phyloP scores from a whole-genome alignment of 78 protist species.

The Dictyostelium capitatum region DNA sequence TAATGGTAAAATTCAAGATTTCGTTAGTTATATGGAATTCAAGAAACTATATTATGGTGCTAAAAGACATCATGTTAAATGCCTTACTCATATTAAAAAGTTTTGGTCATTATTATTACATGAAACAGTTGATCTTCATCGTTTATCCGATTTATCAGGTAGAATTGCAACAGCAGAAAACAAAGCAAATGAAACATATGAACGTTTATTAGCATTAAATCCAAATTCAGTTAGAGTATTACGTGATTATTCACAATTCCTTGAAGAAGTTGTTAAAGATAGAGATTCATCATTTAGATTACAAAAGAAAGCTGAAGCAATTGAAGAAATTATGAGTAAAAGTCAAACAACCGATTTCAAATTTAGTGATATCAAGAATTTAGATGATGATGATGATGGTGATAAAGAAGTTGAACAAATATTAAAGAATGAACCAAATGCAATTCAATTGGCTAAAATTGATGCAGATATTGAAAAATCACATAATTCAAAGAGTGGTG shows the following conservation, averaged over 20 bases:
- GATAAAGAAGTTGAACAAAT: neutral
- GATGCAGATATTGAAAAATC: slow-evolving; percentile 18
- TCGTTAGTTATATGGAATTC: slow-evolving; percentile 71
- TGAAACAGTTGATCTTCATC: slow-evolving; percentile 61
- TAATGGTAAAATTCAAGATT: slow-evolving; percentile 61
- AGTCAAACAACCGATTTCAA: slow-evolving; percentile 18
- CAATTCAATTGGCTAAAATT: slow-evolving; percentile 21
- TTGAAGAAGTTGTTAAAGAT: slow-evolving; percentile 76
- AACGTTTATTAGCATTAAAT: slow-evolving; percentile 49
- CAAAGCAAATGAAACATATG: slow-evolving; percentile 57
- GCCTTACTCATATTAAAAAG: slow-evolving; percentile 33
- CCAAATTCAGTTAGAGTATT: slow-evolving; percentile 71
- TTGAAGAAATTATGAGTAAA: slow-evolving; percentile 51
- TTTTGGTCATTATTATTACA: slow-evolving; percentile 49
- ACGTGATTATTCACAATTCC: slow-evolving; percentile 63
- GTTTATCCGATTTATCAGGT: slow-evolving; percentile 47
- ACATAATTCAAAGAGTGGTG: neutral
- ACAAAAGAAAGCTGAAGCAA: slow-evolving; percentile 44
- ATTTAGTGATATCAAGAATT: neutral
- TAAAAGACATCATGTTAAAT: slow-evolving; percentile 24
- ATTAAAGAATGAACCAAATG: neutral
- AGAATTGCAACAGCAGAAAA: slow-evolving; percentile 60
- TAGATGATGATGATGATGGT: neutral
- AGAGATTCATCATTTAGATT: neutral
- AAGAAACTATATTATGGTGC: slow-evolving; percentile 73